Evolutionary conservation across 2,329 filamentous ascomycete species (phyloP), one percentile per base, ranked within the genome.

Genomic region (Fusarium newnesense): DNA sequence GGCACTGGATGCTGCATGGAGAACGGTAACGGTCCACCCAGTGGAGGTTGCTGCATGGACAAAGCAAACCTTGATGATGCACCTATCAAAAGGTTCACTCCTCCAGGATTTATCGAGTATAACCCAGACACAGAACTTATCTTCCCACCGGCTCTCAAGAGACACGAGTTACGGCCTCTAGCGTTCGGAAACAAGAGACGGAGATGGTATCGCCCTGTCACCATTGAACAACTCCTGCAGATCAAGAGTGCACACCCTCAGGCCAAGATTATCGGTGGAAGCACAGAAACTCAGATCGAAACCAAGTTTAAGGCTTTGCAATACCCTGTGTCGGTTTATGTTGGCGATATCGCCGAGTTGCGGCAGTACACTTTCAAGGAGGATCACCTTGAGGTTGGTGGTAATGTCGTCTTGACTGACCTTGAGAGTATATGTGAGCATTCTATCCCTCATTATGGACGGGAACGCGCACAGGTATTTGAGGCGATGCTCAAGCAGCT

Each of bases 211-310:
- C 89, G 96, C 21, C 96, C 96, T 1, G 92, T 94, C 37, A 98
- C 94, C 0, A 80, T 98, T 21, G 87, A 94, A 43, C 95, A 99
- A 79, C 86, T 99, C 21, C 87, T 98, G 21, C 93, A 97, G 79
- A 97, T 99, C 84, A 98, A 98, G 85, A 91, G 87, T 76, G 91
- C 89, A 1, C 92, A 94, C 75, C 96, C 96, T 0, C 90, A 92
- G 32, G 94, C 96, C 9, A 99, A 98, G 82, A 91, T 99, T 69
- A 97, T 99, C 69, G 96, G 95, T 56, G 96, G 96, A 69, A 97
- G 95, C 80, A 97, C 95, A 5, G 96, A 99, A 82, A 98, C 96
- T 0, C 96, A 98, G 82, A 98, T 99, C 69, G 96, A 99, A 83
- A 93, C 97, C 84, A 98, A 97, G 83, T 98, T 99, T 88, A 98